Base-by-base conservation (phyloP, 2,329 filamentous ascomycete genomes). In the Pyricularia grisea region DNA sequence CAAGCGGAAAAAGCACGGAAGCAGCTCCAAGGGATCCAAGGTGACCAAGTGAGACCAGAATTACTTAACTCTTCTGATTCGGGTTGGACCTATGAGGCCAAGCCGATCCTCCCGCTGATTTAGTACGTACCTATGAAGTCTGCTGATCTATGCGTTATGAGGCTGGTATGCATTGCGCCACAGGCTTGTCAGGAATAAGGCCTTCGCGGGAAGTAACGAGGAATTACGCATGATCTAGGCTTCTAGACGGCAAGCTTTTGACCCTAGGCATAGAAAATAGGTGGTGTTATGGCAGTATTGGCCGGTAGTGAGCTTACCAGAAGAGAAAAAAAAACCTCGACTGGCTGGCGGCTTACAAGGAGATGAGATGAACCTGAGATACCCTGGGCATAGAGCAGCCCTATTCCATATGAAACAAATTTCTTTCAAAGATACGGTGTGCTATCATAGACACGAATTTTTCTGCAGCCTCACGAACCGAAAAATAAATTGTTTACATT, bases 1-100 rank as follows among this genome's bases (percentile, higher is more conserved):
- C 14, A 69, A 67, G 60, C 55, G 68, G 55, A 64, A 61, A 28
- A 69, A 69, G 31, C 31, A 60, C 55, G 25, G 25, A 10, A 55
- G 68, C 28, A n/a, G 28, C 64, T 66, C 63, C 10, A 66, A 36
- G 31, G 63, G 7, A n/a, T 60, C n/a, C 25, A 58, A n/a, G 6
- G 25, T 30, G 17, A n/a, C 42, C 17, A 63, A 20, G 14, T 28
- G 14, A 63, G 11, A 30, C 60, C 28, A 5, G 4, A n/a, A 27
- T 61, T 9, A 61, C 23, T 25, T 61, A 25, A 2, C 1, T 61
- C 4, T 4, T 12, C 1, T 5, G 12, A 20, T 63, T 63, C 30
- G 60, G 28, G 27, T 28, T 63, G 27, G 2, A 3, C 60, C 11
- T 23, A 14, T 9, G 60, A 3, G 28, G 12, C 25, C 60, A 63